Evolutionary conservation across 1,139 yeast species (phyloP).

Genomic region (Schwanniomyces etchellsii): DNA sequence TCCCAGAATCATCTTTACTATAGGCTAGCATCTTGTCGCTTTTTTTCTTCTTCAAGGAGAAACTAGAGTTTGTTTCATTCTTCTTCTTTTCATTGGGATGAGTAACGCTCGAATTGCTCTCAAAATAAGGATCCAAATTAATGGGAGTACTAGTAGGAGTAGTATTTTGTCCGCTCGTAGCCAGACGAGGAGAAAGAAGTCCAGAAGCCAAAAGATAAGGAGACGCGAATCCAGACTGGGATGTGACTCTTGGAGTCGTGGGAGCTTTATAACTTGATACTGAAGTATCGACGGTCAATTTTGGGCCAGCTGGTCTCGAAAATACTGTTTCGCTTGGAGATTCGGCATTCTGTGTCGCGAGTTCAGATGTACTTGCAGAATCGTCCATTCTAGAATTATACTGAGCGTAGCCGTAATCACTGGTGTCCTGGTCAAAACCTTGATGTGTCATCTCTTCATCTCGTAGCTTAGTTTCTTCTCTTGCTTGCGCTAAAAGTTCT

Average conservation of each 20-base stretch:
- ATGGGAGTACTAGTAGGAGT: conserved; percentile 21
- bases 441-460: conserved; percentile 48
- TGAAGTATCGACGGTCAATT: conserved; percentile 31
- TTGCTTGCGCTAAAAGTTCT: conserved; percentile 74
- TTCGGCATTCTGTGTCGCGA: conserved; percentile 25
- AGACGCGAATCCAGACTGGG: conserved; percentile 47
- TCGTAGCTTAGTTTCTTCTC: conserved; percentile 62
- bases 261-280: conserved; percentile 17
- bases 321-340: conserved; percentile 26
- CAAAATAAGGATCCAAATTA: conserved; percentile 3
- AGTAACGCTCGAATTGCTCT: background rate
- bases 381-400: conserved; percentile 14
- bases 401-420: conserved; percentile 14
- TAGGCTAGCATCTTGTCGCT: conserved; percentile 36
- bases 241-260: conserved; percentile 24
- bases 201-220: conserved; percentile 60
- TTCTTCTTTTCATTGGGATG: conserved; percentile 3
- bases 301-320: conserved; percentile 12
- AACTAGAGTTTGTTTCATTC: conserved; percentile 16
- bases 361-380: conserved; percentile 16
- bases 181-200: conserved; percentile 42
- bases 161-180: conserved; percentile 12
- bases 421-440: conserved; percentile 30
- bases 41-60: conserved; percentile 18
- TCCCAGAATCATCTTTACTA: conserved; percentile 38